Conservation (phyloP, 768 basidiomycete species). For the Hemileccinum impolitum region DNA sequence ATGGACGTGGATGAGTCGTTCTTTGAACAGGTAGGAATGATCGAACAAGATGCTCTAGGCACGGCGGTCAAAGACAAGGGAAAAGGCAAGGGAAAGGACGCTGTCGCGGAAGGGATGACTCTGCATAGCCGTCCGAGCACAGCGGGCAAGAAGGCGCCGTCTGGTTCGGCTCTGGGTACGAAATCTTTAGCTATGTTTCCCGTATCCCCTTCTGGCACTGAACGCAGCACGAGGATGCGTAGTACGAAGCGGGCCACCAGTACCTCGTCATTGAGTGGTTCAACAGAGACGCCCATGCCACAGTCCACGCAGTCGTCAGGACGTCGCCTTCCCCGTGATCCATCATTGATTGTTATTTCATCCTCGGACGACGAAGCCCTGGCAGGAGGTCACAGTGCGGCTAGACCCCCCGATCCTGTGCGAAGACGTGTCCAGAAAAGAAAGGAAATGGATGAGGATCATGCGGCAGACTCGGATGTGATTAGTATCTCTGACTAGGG, state of each 20-base stretch:
- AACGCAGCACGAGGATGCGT: constrained; percentile 15
- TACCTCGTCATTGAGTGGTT: constrained; percentile 14
- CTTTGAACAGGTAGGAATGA: constrained; percentile 35
- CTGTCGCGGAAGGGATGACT: neutral
- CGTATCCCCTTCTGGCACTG: constrained; percentile 9
- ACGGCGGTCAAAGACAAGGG: constrained; percentile 12
- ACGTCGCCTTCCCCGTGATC: constrained; percentile 16
- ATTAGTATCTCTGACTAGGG: constrained; percentile 50
- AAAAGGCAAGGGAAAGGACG: constrained; percentile 20
- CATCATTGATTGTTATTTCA: constrained; percentile 23
- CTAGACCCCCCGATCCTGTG: neutral
- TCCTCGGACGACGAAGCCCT: constrained; percentile 19
- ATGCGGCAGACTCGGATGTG: constrained; percentile 41
- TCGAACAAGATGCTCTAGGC: constrained; percentile 20
- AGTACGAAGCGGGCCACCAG: constrained; percentile 5
- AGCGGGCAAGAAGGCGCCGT: constrained; percentile 3
- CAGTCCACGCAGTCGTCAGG: constrained; percentile 11
- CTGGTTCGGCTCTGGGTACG: constrained; percentile 17
- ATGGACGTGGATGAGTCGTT: constrained; percentile 39
- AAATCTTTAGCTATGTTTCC: constrained; percentile 7
- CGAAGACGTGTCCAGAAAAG: constrained; percentile 5
- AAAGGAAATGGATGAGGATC: constrained; percentile 30
- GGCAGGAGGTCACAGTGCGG: neutral
- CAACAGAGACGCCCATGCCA: constrained; percentile 11
- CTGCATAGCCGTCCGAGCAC: neutral